Evolutionary conservation across 2,329 filamentous ascomycete species (phyloP).

Genomic region (Trichophyton rubrum): DNA sequence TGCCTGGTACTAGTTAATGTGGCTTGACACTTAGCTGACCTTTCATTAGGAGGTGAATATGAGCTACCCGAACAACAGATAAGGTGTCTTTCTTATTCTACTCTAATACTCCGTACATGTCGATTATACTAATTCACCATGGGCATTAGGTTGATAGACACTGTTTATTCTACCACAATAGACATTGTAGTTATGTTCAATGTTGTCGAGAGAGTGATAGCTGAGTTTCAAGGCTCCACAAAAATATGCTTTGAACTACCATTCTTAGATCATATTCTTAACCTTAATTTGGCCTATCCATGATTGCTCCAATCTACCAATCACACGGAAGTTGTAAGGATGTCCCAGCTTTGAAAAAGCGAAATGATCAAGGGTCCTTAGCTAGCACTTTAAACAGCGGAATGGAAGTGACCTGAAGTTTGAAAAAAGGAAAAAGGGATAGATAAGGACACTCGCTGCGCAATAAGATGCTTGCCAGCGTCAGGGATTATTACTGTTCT

Average conservation of each 20-base stretch:
- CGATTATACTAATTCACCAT: too few relatives aligned
- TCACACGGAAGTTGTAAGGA: background rate
- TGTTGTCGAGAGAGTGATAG: too few relatives aligned
- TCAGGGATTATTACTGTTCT: background rate
- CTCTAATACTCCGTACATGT: too few relatives aligned
- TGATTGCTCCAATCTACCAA: background rate
- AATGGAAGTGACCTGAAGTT: background rate
- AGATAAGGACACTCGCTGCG: background rate
- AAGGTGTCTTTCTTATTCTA: background rate
- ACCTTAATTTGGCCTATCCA: background rate
- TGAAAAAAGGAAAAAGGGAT: background rate
- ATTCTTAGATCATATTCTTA: background rate
- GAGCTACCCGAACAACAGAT: background rate
- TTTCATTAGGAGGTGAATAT: background rate
- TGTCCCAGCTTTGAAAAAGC: background rate
- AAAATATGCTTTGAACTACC: background rate
- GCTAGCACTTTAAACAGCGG: background rate
- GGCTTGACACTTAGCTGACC: background rate
- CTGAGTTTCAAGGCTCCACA: too few relatives aligned
- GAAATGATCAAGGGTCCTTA: background rate
- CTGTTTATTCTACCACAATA: too few relatives aligned
- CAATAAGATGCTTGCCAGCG: background rate
- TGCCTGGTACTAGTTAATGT: background rate
- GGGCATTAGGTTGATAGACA: too few relatives aligned
- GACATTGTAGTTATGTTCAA: too few relatives aligned